Conservation (phyloP, 139 green algal species). For the Yamagishiella unicocca region DNA sequence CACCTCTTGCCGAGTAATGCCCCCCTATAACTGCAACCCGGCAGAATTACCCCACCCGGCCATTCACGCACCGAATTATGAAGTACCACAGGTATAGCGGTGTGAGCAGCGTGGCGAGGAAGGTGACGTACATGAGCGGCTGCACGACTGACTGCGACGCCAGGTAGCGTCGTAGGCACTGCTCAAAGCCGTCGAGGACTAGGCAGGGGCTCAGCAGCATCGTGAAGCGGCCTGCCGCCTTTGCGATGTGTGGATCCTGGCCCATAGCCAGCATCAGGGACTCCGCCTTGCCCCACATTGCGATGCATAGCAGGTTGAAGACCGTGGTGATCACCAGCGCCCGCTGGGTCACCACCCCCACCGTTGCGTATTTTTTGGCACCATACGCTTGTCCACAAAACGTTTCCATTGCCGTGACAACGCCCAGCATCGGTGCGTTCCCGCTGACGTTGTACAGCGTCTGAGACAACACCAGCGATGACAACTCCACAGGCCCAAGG, state of each 20-base stretch:
- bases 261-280: constrained; percentile 62
- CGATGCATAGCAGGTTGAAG: constrained; percentile 59
- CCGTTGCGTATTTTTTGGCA: constrained; percentile 57
- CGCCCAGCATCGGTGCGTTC: constrained; percentile 68
- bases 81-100: constrained; percentile 74
- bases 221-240: constrained; percentile 63
- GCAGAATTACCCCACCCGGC: not conserved
- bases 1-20: no score
- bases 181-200: constrained; percentile 52
- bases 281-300: constrained; percentile 55
- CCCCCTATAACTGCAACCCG: not conserved
- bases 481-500: constrained; percentile 64
- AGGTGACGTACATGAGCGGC: constrained; percentile 70
- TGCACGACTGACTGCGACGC: constrained; percentile 62
- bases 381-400: constrained; percentile 74
- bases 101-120: constrained; percentile 69
- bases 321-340: constrained; percentile 62
- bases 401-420: constrained; percentile 76
- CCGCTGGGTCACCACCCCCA: constrained; percentile 67
- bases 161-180: constrained; percentile 65
- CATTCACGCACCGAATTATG: constrained; percentile 55
- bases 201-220: constrained; percentile 57
- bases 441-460: constrained; percentile 75
- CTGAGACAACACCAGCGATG: constrained; percentile 68
- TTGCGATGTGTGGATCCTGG: constrained; percentile 65